Evolutionary conservation across 768 basidiomycete genomes (phyloP), one percentile per base, ranked within the genome.

Genomic region (Amyloporia xantha): DNA sequence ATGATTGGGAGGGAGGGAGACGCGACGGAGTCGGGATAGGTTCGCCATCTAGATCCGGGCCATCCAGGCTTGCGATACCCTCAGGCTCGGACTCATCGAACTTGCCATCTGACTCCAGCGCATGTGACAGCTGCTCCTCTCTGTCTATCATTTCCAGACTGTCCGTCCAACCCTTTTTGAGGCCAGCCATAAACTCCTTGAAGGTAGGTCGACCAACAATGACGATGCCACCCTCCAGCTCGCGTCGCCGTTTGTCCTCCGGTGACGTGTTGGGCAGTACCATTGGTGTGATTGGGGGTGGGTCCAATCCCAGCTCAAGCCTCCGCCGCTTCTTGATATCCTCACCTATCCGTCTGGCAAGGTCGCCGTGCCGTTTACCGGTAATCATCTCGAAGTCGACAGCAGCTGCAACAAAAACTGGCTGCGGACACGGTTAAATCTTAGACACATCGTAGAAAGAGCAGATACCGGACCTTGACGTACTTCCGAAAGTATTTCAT

Each of bases 401-500:
- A 0, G 92, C 96, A 2, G 93, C 92, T 4, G 95, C 93, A 28
- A 94, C 88, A 4, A 99, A 74, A 48, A 95, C 78, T 7, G 96
- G 96, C 96, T 99, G 60, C 12, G 49, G 44, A 40, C 37, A 44
- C 28, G 44, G 52, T 28, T 49, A 57, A 47, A 37, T 27, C 54
- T 35, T 35, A 41, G 41, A 25, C 39, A 42, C 40, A 37, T 49
- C 19, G 42, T 28, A 13, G 53, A 54, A 59, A 55, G 46, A 56
- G 50, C 25, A 35, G 47, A 46, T 48, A 39, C 59, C 81, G 55
- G 54, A 96, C 96, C 86, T 96, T 95, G 72, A 97, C 81, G 69
- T 96, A 98, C 74, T 89, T 91, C 66, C 89, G 86, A 73, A 98
- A 98, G 72, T 91, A 91, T 69, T 75, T 83, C 64, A 90, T 71